Evolutionary conservation across 2,329 filamentous ascomycete species (phyloP), one percentile per base, ranked within the genome.

Genomic region (Paradendryphiella salina): DNA sequence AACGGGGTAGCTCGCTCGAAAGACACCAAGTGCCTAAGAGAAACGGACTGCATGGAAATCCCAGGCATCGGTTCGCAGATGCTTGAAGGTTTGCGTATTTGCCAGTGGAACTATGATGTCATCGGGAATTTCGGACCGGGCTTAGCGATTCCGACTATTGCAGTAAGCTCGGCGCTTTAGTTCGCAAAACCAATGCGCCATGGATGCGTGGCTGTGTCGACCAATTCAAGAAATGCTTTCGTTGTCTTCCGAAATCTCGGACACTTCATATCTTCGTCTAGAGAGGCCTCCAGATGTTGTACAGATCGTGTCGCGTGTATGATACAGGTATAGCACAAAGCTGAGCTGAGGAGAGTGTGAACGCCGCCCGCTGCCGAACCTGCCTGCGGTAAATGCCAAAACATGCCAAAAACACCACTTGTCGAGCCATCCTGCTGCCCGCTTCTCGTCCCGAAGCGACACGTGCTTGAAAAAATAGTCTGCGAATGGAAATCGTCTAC

Each of bases 291-390:
- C 51, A 61, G 60, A 65, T 63, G 57, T 63, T 61, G 59, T 69
- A 67, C 63, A 69, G 52, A 58, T 62, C 62, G 57, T 60, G 57
- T 56, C 54, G 57, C 42, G 46, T 45, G 45, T 70, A 69, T 69
- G 57, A 60, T 66, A 70, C 64, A 68, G 57, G 57, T 69, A 65
- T 67, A 63, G 57, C 60, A 66, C 64, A 69, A 57, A 66, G 65
- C 59, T 66, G 66, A 66, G 65, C 59, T 66, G 66, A 69, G 66
- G 59, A 67, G 66, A 69, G 65, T 70, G 63, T 60, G 55, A 70
- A 70, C 65, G 65, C 65, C 66, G 56, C 60, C 61, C 65, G 66
- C 65, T 50, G 50, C 65, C 58, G 46, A 56, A 61, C 51, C 49
- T 47, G 56, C 40, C 51, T 56, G 56, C 62, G 62, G 64, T 57